Percentiles rank a stretch among this genome's conserved stretches.
Conservation (phyloP, 1,139 yeast species). For the Magnusiomyces fungicola region DNA sequence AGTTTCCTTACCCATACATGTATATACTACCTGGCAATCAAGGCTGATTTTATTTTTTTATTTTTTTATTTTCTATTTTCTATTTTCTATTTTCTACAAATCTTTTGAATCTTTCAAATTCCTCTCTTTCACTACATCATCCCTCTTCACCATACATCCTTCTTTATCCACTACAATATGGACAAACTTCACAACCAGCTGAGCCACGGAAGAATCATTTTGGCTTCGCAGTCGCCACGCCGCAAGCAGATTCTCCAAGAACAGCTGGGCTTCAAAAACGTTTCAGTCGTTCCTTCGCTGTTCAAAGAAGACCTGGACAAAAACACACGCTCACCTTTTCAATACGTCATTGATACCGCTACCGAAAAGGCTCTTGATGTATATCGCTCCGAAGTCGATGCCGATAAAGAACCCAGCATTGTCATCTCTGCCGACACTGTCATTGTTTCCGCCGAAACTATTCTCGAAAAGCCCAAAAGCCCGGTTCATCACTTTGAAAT, state of each 20-base stretch:
- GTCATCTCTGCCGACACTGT: constrained; percentile 82
- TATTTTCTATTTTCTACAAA: no score
- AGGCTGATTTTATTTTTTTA: not conserved
- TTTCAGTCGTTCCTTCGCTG: constrained; percentile 45
- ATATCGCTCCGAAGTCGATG: constrained; percentile 36
- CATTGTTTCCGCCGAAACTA: constrained; percentile 47
- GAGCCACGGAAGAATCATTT: constrained; percentile 36
- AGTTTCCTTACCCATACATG: no score
- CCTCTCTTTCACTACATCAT: not conserved
- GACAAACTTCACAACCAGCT: constrained; percentile 10
- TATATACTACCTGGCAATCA: no score
- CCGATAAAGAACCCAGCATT: constrained; percentile 37
- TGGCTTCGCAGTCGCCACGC: constrained; percentile 84
- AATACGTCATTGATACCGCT: constrained; percentile 70
- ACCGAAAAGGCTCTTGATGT: constrained; percentile 57
- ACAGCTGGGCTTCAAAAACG: constrained; percentile 53
- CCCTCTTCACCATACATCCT: not conserved
- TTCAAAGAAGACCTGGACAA: constrained; percentile 74
- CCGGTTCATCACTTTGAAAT: constrained; percentile 43
- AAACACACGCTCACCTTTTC: constrained; percentile 39
- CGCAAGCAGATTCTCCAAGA: constrained; percentile 54
- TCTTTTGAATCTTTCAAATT: no score
- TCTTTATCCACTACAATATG: constrained; percentile 1
- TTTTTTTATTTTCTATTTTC: no score
- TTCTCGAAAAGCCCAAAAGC: constrained; percentile 71